Evolutionary conservation across 2,329 filamentous ascomycete species (phyloP).

Genomic region (Cryphonectria radicalis): DNA sequence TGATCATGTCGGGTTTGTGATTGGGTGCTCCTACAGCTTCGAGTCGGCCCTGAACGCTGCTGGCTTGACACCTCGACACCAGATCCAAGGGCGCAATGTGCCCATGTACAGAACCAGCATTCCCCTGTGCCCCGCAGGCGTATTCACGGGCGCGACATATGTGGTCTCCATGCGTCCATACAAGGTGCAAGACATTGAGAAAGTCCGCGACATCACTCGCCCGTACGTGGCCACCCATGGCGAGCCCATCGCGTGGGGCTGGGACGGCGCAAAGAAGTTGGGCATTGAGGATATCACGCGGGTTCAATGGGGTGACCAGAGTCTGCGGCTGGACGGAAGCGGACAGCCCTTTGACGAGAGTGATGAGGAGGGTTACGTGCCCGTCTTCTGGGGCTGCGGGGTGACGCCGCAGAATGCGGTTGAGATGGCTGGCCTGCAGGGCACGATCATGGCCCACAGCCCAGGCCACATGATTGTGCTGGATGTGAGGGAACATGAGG

Average conservation of each 20-base stretch:
- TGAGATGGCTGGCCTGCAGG: constrained; percentile 57
- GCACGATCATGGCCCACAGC: constrained; percentile 63
- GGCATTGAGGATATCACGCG: constrained; percentile 57
- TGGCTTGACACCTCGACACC: constrained; percentile 57
- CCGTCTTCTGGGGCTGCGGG: constrained; percentile 67
- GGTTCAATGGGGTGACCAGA: constrained; percentile 62
- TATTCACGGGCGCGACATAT: constrained; percentile 58
- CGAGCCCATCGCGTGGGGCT: constrained; percentile 68
- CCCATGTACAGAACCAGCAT: constrained; percentile 65
- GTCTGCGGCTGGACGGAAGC: constrained; percentile 45
- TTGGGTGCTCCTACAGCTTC: constrained; percentile 69
- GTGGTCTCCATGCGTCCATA: constrained; percentile 70
- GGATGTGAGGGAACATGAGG: constrained; percentile 52
- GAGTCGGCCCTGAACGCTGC: constrained; percentile 58
- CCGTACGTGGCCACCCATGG: constrained; percentile 62
- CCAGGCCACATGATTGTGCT: constrained; percentile 66
- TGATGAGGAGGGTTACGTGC: constrained; percentile 50
- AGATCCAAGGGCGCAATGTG: constrained; percentile 53
- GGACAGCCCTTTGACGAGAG: constrained; percentile 39
- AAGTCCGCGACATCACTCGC: constrained; percentile 59
- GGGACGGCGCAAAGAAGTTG: constrained; percentile 55
- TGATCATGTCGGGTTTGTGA: constrained; percentile 64
- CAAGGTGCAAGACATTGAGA: constrained; percentile 50
- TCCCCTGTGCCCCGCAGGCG: constrained; percentile 59
- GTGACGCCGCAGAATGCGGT: constrained; percentile 70